Conservation (phyloP, 805 yeast species). For the Yarrowia keelungensis region DNA sequence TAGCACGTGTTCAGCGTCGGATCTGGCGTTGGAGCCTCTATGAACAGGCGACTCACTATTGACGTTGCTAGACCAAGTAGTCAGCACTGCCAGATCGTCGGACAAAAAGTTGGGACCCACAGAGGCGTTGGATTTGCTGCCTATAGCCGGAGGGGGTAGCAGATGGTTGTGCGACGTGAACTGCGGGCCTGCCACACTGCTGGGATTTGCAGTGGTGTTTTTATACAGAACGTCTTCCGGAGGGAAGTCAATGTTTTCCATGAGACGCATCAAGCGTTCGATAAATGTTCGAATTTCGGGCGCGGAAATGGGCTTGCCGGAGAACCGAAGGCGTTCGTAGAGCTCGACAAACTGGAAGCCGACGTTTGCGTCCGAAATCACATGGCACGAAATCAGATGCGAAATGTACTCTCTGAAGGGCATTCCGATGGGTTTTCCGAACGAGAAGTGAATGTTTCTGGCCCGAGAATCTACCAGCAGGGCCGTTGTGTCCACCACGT, state of each 20-base stretch:
- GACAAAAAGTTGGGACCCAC: slow-evolving; percentile 25
- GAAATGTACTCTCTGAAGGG: slow-evolving; percentile 57
- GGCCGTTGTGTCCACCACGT: slow-evolving; percentile 44
- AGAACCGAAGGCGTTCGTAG: slow-evolving; percentile 73
- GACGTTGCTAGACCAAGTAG: slow-evolving; percentile 34
- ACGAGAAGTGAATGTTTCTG: slow-evolving; percentile 52
- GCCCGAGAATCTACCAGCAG: slow-evolving; percentile 49
- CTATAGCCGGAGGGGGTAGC: slow-evolving; percentile 13
- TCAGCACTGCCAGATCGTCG: slow-evolving; percentile 18
- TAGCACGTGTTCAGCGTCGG: slow-evolving; percentile 19
- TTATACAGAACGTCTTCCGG: slow-evolving; percentile 27
- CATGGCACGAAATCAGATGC: slow-evolving; percentile 50
- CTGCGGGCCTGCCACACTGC: slow-evolving; percentile 24
- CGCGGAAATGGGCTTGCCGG: slow-evolving; percentile 66
- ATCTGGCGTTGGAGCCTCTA: slow-evolving; percentile 25
- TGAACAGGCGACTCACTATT: slow-evolving; percentile 28
- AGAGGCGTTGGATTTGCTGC: slow-evolving; percentile 28
- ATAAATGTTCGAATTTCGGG: slow-evolving; percentile 67
- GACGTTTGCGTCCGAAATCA: slow-evolving; percentile 43
- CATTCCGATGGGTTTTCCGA: slow-evolving; percentile 49
- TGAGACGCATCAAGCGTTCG: slow-evolving; percentile 46
- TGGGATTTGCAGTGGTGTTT: slow-evolving; percentile 22
- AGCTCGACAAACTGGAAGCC: slow-evolving; percentile 54
- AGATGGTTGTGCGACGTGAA: slow-evolving; percentile 12
- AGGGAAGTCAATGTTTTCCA: slow-evolving; percentile 35